Conservation (phyloP, 2,329 filamentous ascomycete genomes). For the Stemphylium lycopersici region DNA sequence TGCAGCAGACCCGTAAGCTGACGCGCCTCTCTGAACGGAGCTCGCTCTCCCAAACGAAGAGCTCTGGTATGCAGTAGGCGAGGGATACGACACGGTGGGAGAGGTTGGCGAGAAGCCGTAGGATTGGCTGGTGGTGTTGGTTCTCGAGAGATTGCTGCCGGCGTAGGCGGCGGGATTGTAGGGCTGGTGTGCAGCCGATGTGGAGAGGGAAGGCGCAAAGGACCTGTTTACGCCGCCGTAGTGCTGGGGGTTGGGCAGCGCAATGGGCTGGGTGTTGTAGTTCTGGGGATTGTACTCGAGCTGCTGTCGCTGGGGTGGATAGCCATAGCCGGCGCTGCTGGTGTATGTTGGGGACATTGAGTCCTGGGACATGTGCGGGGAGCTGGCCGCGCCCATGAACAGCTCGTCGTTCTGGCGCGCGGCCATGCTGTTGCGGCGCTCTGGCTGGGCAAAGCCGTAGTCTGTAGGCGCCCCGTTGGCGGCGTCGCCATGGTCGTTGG, state of each 20-base stretch:
- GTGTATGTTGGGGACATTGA: constrained; percentile 40
- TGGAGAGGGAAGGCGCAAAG: constrained; percentile 36
- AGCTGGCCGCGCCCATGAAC: constrained; percentile 58
- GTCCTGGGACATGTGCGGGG: constrained; percentile 37
- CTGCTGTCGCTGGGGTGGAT: constrained; percentile 39
- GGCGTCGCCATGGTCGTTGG: constrained; percentile 80
- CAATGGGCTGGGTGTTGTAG: constrained; percentile 55
- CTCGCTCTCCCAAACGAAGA: constrained; percentile 41
- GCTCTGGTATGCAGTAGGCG: constrained; percentile 39
- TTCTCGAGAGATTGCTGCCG: constrained; percentile 38
- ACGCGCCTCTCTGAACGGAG: constrained; percentile 38
- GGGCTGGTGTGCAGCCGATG: constrained; percentile 40
- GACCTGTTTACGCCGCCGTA: constrained; percentile 55
- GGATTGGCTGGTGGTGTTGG: constrained; percentile 42
- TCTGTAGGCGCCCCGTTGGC: constrained; percentile 54
- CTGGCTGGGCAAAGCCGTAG: constrained; percentile 46
- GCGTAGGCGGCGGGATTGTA: constrained; percentile 56
- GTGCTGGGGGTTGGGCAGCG: constrained; percentile 66
- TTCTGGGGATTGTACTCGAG: constrained; percentile 67
- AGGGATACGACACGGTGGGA: constrained; percentile 37
- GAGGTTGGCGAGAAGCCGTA: constrained; percentile 49
- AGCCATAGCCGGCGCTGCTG: constrained; percentile 52
- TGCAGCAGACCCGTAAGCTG: constrained; percentile 45
- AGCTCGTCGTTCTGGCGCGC: constrained; percentile 63
- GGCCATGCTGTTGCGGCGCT: constrained; percentile 45